Conservation (phyloP, 495 filamentous ascomycete genomes). For the Neurospora sp. region DNA sequence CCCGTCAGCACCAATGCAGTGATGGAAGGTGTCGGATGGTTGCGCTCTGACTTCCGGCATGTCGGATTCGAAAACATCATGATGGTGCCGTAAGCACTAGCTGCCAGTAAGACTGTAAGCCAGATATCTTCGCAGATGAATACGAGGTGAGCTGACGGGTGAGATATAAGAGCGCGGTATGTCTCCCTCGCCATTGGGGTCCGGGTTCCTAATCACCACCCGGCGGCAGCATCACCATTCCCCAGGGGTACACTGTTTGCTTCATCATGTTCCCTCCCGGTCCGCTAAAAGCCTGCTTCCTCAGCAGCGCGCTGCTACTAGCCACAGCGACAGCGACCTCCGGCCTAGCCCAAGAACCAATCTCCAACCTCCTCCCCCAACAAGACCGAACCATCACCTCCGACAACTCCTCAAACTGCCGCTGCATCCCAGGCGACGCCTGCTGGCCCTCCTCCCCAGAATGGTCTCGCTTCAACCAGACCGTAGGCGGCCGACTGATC, state of each 20-base stretch:
- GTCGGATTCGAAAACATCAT: not conserved
- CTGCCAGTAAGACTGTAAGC: not conserved
- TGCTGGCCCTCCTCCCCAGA: constrained; percentile 31
- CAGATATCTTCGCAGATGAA: not conserved
- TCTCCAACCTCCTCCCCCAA: not conserved
- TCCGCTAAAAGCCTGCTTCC: not conserved
- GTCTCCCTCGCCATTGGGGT: too few relatives aligned
- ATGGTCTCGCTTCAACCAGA: constrained; percentile 31
- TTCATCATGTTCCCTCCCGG: not conserved
- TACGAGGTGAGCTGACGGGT: not conserved
- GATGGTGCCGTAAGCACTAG: not conserved
- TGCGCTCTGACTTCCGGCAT: not conserved
- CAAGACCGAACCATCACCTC: not conserved
- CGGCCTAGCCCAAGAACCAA: not conserved
- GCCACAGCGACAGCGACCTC: not conserved
- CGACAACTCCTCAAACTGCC: constrained; percentile 23
- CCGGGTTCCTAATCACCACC: too few relatives aligned
- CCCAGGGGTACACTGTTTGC: not conserved
- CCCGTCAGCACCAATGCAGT: not conserved
- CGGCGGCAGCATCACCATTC: too few relatives aligned
- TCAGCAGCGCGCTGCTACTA: not conserved
- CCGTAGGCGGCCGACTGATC: constrained; percentile 31
- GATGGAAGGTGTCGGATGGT: not conserved
- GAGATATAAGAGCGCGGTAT: too few relatives aligned
- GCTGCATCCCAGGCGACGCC: constrained; percentile 41